A percentile compares a stretch with the other conserved stretches of the same genome.
phyloP scores from a whole-genome alignment of 148 eudicot genomes.

The Amaranthus hypochondriacus region DNA sequence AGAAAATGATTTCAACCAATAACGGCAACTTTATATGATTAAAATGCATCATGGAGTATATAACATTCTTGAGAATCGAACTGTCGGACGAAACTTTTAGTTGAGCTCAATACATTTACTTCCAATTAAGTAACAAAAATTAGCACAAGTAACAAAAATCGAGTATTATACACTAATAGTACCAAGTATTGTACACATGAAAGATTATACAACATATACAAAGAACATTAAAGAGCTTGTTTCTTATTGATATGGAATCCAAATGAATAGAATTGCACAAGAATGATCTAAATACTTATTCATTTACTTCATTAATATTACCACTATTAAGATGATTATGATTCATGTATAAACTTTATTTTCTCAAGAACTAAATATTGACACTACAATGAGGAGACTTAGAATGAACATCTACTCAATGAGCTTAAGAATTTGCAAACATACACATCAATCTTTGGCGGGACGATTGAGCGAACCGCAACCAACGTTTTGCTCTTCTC shows the following conservation, averaged over 20 bases:
- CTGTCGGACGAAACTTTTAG: too few relatives aligned
- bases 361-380: constrained; percentile 25
- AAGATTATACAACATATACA: neutral
- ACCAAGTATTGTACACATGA: neutral
- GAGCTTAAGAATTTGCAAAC: constrained; percentile 27
- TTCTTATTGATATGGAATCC: neutral
- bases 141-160: too few relatives aligned
- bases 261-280: neutral
- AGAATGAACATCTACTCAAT: constrained; percentile 23
- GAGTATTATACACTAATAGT: too few relatives aligned
- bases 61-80: too few relatives aligned
- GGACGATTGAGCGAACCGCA: constrained; percentile 14
- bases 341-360: constrained; percentile 18
- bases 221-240: neutral
- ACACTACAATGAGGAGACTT: constrained; percentile 30
- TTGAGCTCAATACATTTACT: too few relatives aligned
- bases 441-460: constrained; percentile 27
- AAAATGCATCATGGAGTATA: too few relatives aligned
- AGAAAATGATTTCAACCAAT: too few relatives aligned
- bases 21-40: too few relatives aligned
- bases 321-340: constrained; percentile 1
- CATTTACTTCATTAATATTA: constrained; percentile 20
- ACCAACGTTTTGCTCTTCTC: constrained; percentile 4
- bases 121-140: too few relatives aligned
- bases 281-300: constrained; percentile 14